Percentiles rank a stretch among this genome's conserved stretches.
Evolutionary conservation across 106 monocot genomes (phyloP).

Genomic region (Apostasia shenzhenica): DNA sequence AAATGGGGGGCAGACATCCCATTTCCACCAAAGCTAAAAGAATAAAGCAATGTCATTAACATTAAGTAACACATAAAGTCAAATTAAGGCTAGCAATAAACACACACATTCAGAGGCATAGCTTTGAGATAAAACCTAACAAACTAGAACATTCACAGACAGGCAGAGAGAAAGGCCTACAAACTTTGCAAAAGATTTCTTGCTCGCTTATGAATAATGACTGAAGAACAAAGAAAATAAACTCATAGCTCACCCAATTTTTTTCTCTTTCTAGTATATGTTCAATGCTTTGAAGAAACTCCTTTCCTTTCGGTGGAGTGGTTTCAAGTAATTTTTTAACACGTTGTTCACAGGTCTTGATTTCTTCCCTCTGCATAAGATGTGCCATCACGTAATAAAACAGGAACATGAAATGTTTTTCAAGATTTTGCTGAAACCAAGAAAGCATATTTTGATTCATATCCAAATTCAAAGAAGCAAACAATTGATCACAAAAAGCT

Average conservation of each 20-base stretch:
- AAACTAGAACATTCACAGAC: no score
- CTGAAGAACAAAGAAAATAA: neutral
- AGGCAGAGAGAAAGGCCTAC: no score
- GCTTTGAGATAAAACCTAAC: no score
- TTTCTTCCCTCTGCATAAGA: slow-evolving; percentile 78
- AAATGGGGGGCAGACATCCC: slow-evolving; percentile 90
- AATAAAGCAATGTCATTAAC: neutral
- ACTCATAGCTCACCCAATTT: slow-evolving; percentile 70
- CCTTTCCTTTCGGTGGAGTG: slow-evolving; percentile 95
- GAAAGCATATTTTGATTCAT: neutral
- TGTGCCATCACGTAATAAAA: no score
- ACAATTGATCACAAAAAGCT: neutral
- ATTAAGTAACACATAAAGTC: neutral
- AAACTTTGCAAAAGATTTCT: no score
- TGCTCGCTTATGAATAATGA: neutral
- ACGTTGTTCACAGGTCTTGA: slow-evolving; percentile 75
- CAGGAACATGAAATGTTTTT: no score
- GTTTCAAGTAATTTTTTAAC: slow-evolving; percentile 82
- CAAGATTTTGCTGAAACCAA: no score
- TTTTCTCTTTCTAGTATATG: slow-evolving; percentile 95
- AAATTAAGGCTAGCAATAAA: no score
- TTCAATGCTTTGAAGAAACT: slow-evolving; percentile 88
- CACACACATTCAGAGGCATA: no score
- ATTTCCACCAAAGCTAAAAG: slow-evolving; percentile 95
- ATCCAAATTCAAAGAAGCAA: neutral